Base-by-base conservation (phyloP, 2,329 filamentous ascomycete genomes). In the Alternaria conjuncta region DNA sequence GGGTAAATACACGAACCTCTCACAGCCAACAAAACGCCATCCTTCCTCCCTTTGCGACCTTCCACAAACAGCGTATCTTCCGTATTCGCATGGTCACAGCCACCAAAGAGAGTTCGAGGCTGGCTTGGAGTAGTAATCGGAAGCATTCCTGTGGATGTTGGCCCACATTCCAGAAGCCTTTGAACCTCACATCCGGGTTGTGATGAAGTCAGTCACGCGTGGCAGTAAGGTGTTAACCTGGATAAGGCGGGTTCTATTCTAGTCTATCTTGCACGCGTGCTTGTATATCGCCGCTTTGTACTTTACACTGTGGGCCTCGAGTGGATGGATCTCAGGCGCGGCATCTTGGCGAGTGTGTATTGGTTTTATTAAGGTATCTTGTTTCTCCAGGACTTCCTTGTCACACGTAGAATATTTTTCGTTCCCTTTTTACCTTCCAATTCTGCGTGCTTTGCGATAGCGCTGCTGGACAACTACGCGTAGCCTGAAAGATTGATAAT, bases 1-100 rank as follows among this genome's bases (percentile, higher is more conserved):
- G 75, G 74, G n/a, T 78, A 76, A 78, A 77, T 69, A 32, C 30
- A 15, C 25, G 51, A 54, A 59, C 72, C 72, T 72, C 63, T 74
- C 66, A 71, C 43, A 69, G 9, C 54, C 11, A 55, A 46, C 54
- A 54, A 55, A 67, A 66, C 66, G n/a, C 49, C 32, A 58, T 68
- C 63, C 68, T 60, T 55, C 20, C 12, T 12, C 60, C 45, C 50
- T 50, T 53, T 60, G 32, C 44, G 63, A 54, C 58, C 63, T 74
- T 75, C 69, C 67, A 69, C 63, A 74, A 74, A 60, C 32, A 56
- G 65, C 47, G 20, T 50, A 28, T 65, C 57, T 55, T 55, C 66
- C 55, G 65, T 60, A 65, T 63, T 45, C 64, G 58, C 60, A 60
- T 66, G 60, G 55, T 60, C 51, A 47, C 62, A 66, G 62, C 58